A percentile compares a stretch with the other conserved stretches of the same genome.
phyloP scores from a whole-genome alignment of 2,329 filamentous ascomycete species.

The Ophiostoma montium region DNA sequence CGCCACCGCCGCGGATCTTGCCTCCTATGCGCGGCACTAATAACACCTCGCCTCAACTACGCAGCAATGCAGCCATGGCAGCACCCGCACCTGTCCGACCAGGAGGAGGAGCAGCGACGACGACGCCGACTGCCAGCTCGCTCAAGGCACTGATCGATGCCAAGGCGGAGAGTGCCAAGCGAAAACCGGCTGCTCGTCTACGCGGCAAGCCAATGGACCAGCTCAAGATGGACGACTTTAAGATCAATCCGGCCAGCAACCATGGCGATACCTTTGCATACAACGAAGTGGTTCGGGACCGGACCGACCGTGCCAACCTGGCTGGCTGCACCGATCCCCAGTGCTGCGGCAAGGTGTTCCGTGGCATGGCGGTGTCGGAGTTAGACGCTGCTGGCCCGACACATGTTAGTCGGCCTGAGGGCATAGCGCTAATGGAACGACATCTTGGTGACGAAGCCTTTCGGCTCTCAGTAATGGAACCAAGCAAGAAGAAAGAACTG shows the following conservation, averaged over 20 bases:
- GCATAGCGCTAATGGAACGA: constrained; percentile 37
- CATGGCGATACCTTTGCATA: constrained; percentile 60
- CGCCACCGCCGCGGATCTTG: constrained; percentile 8
- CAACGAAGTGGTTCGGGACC: constrained; percentile 58
- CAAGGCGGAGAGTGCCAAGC: constrained; percentile 1
- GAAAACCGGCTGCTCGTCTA: constrained; percentile 22
- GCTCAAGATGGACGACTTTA: constrained; percentile 61
- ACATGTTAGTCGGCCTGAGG: constrained; percentile 23
- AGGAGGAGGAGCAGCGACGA: background rate
- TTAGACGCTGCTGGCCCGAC: constrained; percentile 23
- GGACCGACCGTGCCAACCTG: constrained; percentile 53
- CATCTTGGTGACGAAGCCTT: constrained; percentile 46
- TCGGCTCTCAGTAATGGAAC: constrained; percentile 41
- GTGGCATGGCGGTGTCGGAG: constrained; percentile 45
- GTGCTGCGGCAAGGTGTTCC: constrained; percentile 64
- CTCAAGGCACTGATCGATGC: background rate
- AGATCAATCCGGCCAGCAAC: constrained; percentile 60
- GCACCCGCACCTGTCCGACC: background rate
- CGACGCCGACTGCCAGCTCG: background rate
- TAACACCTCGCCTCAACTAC: background rate
- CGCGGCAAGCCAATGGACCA: constrained; percentile 42
- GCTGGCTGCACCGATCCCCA: constrained; percentile 59
- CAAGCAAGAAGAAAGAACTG: constrained; percentile 47
- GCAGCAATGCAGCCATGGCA: background rate
- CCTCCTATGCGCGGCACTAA: background rate